A percentile compares a stretch with the other conserved stretches of the same genome.
These are phyloP conservation scores for Truncatella angustata DNA, from an alignment of 2,329 filamentous ascomycete species.

Conservation along the genomic window DNA sequence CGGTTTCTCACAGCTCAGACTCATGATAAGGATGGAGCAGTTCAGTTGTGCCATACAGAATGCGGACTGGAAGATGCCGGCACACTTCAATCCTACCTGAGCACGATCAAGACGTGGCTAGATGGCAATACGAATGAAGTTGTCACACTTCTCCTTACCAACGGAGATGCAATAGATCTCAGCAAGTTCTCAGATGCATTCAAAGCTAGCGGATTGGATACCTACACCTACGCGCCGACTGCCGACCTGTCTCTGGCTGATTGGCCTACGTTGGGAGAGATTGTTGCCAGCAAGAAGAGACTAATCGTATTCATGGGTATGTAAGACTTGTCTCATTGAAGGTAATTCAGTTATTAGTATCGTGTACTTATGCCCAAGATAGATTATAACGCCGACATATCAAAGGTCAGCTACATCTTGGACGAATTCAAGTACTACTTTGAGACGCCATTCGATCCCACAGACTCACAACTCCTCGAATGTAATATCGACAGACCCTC, in stretches of 20 bases:
- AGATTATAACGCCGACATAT: slow-evolving; percentile 58
- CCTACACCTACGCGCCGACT: slow-evolving; percentile 55
- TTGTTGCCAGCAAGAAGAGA: slow-evolving; percentile 62
- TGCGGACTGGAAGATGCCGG: slow-evolving; percentile 61
- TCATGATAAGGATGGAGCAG: slow-evolving; percentile 47
- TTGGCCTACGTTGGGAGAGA: slow-evolving; percentile 67
- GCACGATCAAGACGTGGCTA: slow-evolving; percentile 58
- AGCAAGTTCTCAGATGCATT: slow-evolving; percentile 55
- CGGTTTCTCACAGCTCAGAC: slow-evolving; percentile 65
- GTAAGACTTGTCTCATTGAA: slow-evolving; percentile 17
- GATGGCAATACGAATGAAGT: slow-evolving; percentile 58
- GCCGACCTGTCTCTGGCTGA: slow-evolving; percentile 40
- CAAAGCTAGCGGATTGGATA: slow-evolving; percentile 50
- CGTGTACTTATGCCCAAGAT: neutral
- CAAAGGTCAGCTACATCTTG: slow-evolving; percentile 59
- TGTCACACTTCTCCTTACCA: slow-evolving; percentile 62
- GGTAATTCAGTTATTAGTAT: too few species aligned
- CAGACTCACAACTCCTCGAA: slow-evolving; percentile 55
- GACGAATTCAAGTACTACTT: slow-evolving; percentile 66
- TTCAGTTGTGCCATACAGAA: slow-evolving; percentile 64
- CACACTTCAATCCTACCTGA: slow-evolving; percentile 52
- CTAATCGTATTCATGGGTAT: slow-evolving; percentile 70
- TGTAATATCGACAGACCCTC: slow-evolving; percentile 65
- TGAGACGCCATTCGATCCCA: slow-evolving; percentile 70
- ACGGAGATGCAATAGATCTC: slow-evolving; percentile 56